A percentile compares a stretch with the other conserved stretches of the same genome.
These are phyloP conservation scores for Tolypocladium endophyticum DNA, from an alignment of 2,329 filamentous ascomycete species.

Conservation along the genomic window DNA sequence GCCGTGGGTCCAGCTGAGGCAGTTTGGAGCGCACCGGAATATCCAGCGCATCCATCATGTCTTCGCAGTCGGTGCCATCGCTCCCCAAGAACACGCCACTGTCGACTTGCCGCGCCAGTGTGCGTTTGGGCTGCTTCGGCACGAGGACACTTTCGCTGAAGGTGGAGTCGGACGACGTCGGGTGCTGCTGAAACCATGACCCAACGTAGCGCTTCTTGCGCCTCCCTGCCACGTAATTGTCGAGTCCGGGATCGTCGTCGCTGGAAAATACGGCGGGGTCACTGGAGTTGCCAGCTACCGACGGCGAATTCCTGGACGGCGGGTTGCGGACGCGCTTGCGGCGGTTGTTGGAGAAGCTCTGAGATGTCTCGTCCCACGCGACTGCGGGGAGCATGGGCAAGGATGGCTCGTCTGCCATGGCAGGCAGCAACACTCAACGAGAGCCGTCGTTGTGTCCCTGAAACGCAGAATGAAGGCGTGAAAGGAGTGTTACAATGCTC, in stretches of 20 bases:
- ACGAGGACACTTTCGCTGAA: constrained; percentile 27
- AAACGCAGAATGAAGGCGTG: not conserved
- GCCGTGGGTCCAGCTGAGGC: constrained; percentile 23
- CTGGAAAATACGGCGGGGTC: constrained; percentile 63
- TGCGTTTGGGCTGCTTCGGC: constrained; percentile 33
- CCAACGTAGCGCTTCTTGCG: constrained; percentile 55
- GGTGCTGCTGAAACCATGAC: constrained; percentile 56
- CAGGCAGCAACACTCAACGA: not conserved
- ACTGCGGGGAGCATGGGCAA: constrained; percentile 27
- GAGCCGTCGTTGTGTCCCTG: not conserved
- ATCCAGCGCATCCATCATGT: constrained; percentile 21
- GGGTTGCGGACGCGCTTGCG: constrained; percentile 27
- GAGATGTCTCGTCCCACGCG: constrained; percentile 26
- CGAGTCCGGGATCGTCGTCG: constrained; percentile 57
- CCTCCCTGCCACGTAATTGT: constrained; percentile 49
- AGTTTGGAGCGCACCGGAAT: constrained; percentile 22
- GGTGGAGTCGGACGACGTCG: constrained; percentile 37
- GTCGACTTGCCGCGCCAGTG: constrained; percentile 50
- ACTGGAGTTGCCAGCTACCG: constrained; percentile 46
- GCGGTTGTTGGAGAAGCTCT: constrained; percentile 27
- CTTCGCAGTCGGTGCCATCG: constrained; percentile 39
- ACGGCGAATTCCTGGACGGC: constrained; percentile 14
- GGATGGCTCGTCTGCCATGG: constrained; percentile 30
- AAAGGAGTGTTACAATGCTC: not conserved
- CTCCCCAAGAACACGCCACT: constrained; percentile 61